These are phyloP conservation scores for Penicillium sp. DNA, from an alignment of 2,329 filamentous ascomycete genomes.

Conservation along the genomic window DNA sequence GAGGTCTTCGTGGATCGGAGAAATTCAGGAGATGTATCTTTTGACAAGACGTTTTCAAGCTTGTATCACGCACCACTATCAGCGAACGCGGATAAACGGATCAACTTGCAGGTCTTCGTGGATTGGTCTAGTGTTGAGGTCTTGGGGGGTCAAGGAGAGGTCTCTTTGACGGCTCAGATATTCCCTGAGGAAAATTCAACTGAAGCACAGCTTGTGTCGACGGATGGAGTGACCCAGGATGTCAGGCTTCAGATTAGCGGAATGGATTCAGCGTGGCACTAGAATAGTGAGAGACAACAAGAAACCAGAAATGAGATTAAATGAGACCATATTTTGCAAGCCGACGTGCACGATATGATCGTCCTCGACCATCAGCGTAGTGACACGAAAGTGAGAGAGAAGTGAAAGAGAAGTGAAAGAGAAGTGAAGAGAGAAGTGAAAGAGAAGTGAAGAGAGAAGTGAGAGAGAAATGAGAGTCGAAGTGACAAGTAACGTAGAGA, in stretches of 20 bases:
- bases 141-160: slow-evolving; percentile 28
- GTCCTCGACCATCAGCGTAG: too few species aligned
- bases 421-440: too few species aligned
- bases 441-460: too few species aligned
- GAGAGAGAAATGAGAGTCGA: too few species aligned
- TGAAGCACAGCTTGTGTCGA: slow-evolving; percentile 17
- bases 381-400: too few species aligned
- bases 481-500: too few species aligned
- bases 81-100: slow-evolving; percentile 14
- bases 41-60: slow-evolving; percentile 25
- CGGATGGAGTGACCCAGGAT: slow-evolving; percentile 13
- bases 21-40: slow-evolving; percentile 21
- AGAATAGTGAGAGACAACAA: background rate
- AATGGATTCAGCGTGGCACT: slow-evolving; percentile 10
- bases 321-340: background rate
- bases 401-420: too few species aligned
- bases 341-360: too few species aligned
- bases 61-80: slow-evolving; percentile 20
- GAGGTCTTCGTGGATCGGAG: slow-evolving; percentile 27
- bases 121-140: slow-evolving; percentile 33
- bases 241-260: slow-evolving; percentile 8
- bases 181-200: slow-evolving; percentile 24
- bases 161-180: slow-evolving; percentile 29
- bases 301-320: background rate
- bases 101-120: slow-evolving; percentile 26